Percentiles rank a stretch among this genome's conserved stretches.
Conservation (phyloP, 768 basidiomycete species). For the Pisolithus tinctorius region DNA sequence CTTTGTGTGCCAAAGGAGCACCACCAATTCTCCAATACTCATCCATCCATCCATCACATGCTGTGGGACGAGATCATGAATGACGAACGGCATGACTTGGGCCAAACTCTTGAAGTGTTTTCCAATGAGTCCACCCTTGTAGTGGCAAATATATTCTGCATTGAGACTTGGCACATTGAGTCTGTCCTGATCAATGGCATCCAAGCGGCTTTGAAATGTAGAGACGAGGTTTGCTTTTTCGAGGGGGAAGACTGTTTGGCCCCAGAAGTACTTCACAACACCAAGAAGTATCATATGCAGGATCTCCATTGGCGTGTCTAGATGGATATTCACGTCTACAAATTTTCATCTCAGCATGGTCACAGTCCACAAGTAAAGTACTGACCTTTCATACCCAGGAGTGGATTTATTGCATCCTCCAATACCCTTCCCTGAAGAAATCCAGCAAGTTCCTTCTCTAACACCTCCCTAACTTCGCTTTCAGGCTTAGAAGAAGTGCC, state of each 20-base stretch:
- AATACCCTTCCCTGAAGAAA: neutral
- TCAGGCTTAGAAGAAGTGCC: neutral
- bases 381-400: constrained; percentile 2
- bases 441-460: constrained; percentile 1
- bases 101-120: constrained; percentile 27
- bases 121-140: constrained; percentile 25
- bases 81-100: constrained; percentile 23
- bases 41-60: constrained; percentile 23
- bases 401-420: constrained; percentile 1
- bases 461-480: neutral
- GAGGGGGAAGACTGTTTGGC: constrained; percentile 13
- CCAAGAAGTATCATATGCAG: constrained; percentile 30
- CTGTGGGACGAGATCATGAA: constrained; percentile 25
- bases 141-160: constrained; percentile 27
- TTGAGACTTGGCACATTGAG: constrained; percentile 18
- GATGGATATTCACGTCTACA: constrained; percentile 26
- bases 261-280: constrained; percentile 31
- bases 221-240: constrained; percentile 15
- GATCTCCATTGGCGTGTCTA: constrained; percentile 27
- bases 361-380: neutral
- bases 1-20: constrained; percentile 36
- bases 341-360: neutral
- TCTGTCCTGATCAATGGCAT: constrained; percentile 18
- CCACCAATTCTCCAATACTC: constrained; percentile 27
- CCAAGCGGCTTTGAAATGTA: constrained; percentile 18